phyloP scores from a whole-genome alignment of 2,329 filamentous ascomycete genomes.

The Aspergillus proliferans region DNA sequence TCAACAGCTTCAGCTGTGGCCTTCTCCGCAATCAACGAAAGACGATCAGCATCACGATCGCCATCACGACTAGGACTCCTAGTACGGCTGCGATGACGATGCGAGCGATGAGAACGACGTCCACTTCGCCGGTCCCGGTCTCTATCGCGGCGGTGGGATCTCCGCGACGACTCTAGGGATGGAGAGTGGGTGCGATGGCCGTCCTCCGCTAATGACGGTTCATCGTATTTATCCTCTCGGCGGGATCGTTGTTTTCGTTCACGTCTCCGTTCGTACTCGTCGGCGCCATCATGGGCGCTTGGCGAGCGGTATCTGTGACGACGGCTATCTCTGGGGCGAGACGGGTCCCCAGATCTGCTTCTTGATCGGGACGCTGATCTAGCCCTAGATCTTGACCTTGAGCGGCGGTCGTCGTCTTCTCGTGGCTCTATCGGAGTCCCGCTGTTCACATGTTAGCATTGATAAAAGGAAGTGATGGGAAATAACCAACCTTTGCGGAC shows the following conservation, averaged over 20 bases:
- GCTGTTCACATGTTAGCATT: conserved; percentile 12
- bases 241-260: conserved; percentile 22
- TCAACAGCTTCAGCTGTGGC: conserved; percentile 15
- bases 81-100: conserved; percentile 42
- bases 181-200: conserved; percentile 58
- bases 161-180: conserved; percentile 55
- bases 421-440: conserved; percentile 32
- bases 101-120: conserved; percentile 44
- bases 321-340: conserved; percentile 39
- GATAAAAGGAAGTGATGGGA: not conserved
- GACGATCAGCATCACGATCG: conserved; percentile 35
- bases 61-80: conserved; percentile 24
- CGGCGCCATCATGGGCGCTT: conserved; percentile 25
- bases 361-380: conserved; percentile 19
- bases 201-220: conserved; percentile 27
- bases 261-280: conserved; percentile 26
- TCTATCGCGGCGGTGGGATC: conserved; percentile 56
- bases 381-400: conserved; percentile 25
- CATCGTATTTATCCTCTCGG: conserved; percentile 42
- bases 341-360: conserved; percentile 32
- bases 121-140: conserved; percentile 47
- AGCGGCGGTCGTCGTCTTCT: conserved; percentile 19
- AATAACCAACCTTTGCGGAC: conserved; percentile 25
- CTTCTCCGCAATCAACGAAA: conserved; percentile 19
- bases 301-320: conserved; percentile 50